These are phyloP conservation scores for Pontederia paniculata DNA, from an alignment of 176 grass and related monocot genomes.

Conservation along the genomic window DNA sequence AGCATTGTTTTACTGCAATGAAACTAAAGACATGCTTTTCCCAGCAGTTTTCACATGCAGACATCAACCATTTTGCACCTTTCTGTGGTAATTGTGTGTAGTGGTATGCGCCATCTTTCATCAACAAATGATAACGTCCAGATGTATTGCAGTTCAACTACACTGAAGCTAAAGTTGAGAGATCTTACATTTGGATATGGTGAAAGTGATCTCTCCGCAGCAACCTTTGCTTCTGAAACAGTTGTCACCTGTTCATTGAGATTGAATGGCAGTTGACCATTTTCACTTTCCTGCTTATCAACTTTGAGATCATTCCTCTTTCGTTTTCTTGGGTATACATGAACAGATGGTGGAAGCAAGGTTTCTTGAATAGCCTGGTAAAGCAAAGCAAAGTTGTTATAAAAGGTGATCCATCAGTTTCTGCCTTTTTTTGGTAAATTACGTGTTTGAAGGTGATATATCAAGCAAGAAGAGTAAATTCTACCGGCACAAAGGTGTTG, in stretches of 20 bases:
- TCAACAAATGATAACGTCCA: neutral
- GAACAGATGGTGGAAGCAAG: conserved; percentile 61
- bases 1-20: neutral
- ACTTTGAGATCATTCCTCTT: conserved; percentile 25
- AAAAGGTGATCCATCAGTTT: neutral
- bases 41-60: too few relatives aligned
- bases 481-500: too few relatives aligned
- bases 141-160: neutral
- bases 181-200: conserved; percentile 56
- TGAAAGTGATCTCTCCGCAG: conserved; percentile 25
- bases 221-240: conserved; percentile 15
- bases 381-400: neutral
- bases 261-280: conserved; percentile 22
- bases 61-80: too few relatives aligned
- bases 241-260: conserved; percentile 23
- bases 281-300: conserved; percentile 20
- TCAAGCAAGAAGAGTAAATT: too few relatives aligned
- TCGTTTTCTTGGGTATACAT: conserved; percentile 53
- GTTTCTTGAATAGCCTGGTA: conserved; percentile 74
- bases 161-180: neutral
- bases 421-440: neutral
- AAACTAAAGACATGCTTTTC: too few relatives aligned
- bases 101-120: neutral
- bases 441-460: neutral
- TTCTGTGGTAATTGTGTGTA: too few relatives aligned